Conservation (phyloP, 331 rosid species). For the Cydonia oblonga region DNA sequence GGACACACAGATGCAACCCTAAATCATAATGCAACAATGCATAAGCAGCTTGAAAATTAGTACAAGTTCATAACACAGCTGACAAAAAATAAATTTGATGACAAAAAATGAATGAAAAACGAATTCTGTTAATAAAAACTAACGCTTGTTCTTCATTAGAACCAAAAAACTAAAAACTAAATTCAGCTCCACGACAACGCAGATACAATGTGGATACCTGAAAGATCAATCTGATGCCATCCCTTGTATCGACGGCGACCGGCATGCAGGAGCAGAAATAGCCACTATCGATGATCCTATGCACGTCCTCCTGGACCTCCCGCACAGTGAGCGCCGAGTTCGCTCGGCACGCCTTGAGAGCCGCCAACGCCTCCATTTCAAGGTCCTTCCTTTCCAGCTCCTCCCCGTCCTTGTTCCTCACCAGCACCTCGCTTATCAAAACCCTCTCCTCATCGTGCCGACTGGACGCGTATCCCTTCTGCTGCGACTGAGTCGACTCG, state of each 20-base stretch:
- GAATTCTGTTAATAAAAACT: not conserved
- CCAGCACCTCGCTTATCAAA: constrained; percentile 87
- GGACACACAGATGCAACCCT: not conserved
- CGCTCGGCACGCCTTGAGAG: constrained; percentile 77
- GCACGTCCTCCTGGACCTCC: constrained; percentile 97
- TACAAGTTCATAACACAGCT: not conserved
- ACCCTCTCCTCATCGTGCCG: constrained; percentile 84
- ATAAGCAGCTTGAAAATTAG: not conserved
- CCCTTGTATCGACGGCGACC: constrained; percentile 88
- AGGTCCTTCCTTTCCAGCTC: constrained; percentile 92
- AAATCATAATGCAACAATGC: not conserved
- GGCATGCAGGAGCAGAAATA: constrained; percentile 90
- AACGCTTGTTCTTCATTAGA: not conserved
- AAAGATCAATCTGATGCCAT: constrained; percentile 83
- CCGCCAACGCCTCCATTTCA: constrained; percentile 70
- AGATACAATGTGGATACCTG: constrained; percentile 39
- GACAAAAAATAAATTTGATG: not conserved
- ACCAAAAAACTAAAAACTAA: not conserved
- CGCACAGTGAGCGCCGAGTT: constrained; percentile 83
- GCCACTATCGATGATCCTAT: constrained; percentile 82
- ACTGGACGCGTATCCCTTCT: constrained; percentile 35
- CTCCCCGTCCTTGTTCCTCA: constrained; percentile 87
- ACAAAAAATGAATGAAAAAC: not conserved
- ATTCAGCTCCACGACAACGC: not conserved
- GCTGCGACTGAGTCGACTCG: constrained; percentile 36